Conservation (phyloP, 2,329 filamentous ascomycete genomes). For the Colletotrichum sojae region DNA sequence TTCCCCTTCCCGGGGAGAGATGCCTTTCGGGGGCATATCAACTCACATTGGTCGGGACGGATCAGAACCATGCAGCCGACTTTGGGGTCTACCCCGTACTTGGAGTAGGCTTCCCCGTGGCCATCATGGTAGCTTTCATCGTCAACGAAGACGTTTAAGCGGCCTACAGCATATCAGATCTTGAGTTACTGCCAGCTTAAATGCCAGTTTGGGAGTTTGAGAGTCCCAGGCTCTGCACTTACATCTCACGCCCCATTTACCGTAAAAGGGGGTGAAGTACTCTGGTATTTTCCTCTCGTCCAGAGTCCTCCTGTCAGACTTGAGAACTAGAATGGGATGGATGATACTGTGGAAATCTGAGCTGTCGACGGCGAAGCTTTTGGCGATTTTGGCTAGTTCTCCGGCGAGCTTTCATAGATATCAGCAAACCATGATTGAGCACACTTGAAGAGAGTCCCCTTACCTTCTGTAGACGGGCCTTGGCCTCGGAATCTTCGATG, state of each 20-base stretch:
- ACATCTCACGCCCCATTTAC: constrained; percentile 15
- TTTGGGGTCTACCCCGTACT: constrained; percentile 69
- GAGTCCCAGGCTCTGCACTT: neutral
- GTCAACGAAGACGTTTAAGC: constrained; percentile 68
- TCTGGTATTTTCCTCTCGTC: constrained; percentile 23
- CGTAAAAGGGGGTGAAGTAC: constrained; percentile 3
- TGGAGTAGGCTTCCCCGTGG: constrained; percentile 64
- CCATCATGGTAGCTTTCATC: constrained; percentile 67
- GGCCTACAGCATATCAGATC: neutral
- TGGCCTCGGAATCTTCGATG: neutral
- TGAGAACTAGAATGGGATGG: constrained; percentile 7
- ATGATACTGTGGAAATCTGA: neutral
- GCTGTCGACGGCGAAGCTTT: neutral
- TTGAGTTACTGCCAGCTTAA: no score
- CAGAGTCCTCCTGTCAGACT: constrained; percentile 5
- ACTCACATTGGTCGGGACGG: constrained; percentile 78
- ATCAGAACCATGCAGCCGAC: constrained; percentile 72
- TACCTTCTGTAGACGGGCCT: constrained; percentile 4
- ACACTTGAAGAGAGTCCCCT: neutral
- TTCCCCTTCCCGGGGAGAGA: no score
- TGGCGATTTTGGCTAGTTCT: no score
- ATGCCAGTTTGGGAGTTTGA: no score
- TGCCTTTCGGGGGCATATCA: neutral
- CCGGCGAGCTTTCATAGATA: neutral
- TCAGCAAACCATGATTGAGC: neutral